Base-by-base conservation (phyloP, 495 filamentous ascomycete genomes). In the Hypoxylon perforatum region DNA sequence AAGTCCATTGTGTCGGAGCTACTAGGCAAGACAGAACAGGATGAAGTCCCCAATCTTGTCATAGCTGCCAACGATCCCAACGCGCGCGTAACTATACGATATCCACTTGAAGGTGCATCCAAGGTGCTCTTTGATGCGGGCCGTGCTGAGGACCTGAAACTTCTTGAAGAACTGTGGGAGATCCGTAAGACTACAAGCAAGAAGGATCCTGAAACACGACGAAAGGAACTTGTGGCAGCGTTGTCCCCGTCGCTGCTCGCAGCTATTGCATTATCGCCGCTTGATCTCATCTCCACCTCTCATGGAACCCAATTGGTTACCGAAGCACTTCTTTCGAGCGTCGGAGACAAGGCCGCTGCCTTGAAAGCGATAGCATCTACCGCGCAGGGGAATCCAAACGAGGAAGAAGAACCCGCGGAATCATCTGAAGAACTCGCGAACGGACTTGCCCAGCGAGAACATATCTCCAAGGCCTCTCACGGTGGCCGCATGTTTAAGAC, bases 401-500 rank as follows among this genome's bases (percentile, higher is more conserved):
- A n/a, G 45, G 74, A 71, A 19, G 59, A 49, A 0, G 60, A 67
- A 38, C 72, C 79, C 8, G 76, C 73, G 39, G 73, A 76, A 14
- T 73, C 79, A 44, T 83, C 85, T 5, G 73, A 80, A 33, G 76
- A 69, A 9, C 11, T 41, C 0, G 23, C 19, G 22, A 17, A 4
- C 11, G 60, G 0, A 10, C 70, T 56, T 41, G 25, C 62, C n/a
- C 63, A 74, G 0, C 65, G 61, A 3, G 73, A 75, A 0, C 89
- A 91, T 70, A 79, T 89, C 46, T 84, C 83, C 21, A 77, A 80
- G 53, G 83, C 84, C 0, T 79, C 92, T 2, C 84, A 86, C 57
- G 89, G 88, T 1, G 91, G 92, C n/a, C 87, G 91, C 49, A 90
- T 97, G 88, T 85, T 97, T 62, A 97, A 96, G 78, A 89, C 89